phyloP scores from a whole-genome alignment of 306 rosid genomes.

The Herpetospermum pedunculosum region DNA sequence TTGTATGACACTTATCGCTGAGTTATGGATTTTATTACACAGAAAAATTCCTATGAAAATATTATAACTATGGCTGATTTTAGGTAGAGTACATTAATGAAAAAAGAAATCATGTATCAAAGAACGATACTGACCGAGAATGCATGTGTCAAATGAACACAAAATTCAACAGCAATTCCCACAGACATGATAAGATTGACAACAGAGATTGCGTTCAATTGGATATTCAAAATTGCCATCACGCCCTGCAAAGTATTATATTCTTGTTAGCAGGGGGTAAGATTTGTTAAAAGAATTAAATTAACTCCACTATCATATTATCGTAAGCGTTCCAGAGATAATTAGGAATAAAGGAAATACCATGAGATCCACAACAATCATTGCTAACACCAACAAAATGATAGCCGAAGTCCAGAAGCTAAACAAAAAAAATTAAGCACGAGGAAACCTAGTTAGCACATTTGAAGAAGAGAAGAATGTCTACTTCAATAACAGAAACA shows the following conservation, averaged over 20 bases:
- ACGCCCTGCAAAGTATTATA: conserved; percentile 61
- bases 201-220: conserved; percentile 89
- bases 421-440: conserved; percentile 19
- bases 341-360: conserved; percentile 26
- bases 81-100: neutral
- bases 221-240: conserved; percentile 93
- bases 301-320: neutral
- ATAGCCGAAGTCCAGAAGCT: conserved; percentile 95
- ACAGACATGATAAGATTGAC: conserved; percentile 95
- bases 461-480: neutral
- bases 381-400: conserved; percentile 76
- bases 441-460: neutral
- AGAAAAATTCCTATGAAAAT: neutral
- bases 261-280: conserved; percentile 10
- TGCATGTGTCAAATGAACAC: conserved; percentile 90
- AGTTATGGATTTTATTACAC: neutral
- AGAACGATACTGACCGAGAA: conserved; percentile 60
- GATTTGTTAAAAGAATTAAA: neutral
- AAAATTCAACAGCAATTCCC: conserved; percentile 97
- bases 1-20: neutral
- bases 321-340: neutral
- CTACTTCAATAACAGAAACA: conserved; percentile 3
- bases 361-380: conserved; percentile 92
- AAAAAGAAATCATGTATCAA: conserved; percentile 1
- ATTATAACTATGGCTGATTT: neutral